Evolutionary conservation across 75 land plant genomes (phyloP), one percentile per base, ranked within the genome.

Genomic region (Adiantum capillusveneris): DNA sequence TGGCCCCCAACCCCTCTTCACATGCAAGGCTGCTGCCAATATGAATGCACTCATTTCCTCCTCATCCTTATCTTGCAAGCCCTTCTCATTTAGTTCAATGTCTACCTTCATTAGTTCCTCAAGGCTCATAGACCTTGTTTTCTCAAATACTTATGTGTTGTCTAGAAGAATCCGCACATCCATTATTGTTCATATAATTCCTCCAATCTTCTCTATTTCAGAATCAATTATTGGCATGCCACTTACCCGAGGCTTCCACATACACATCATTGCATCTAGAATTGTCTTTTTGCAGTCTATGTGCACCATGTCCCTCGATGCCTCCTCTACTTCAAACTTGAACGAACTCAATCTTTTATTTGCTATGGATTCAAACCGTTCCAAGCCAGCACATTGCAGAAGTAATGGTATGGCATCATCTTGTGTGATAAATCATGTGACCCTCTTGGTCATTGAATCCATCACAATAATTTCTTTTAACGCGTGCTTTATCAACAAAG

Each of bases 351-450:
- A 51, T 30, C 67, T 16, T 49, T 55, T 78, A 27, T 75, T 64
- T 41, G 79, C 82, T 30, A 81, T 78, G 31, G 37, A 28, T 44
- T 84, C 85, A 71, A 84, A 84, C 88, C 88, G 81, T 6, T 59
- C 65, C 56, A 84, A 52, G 43, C 88, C 88, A 60, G 71, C 72
- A 39, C 79, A 81, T 60, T 75, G 76, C 28, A 81, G 81, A 31
- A 81, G 75, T 42, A 75, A 20, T 37, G 75, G 73, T 27, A 84
- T 57, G 7, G 77, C 85, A 70, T 69, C 76, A 60, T 69, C 65
- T 85, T 81, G 75, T 11, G 85, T 81, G 60, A 81, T 59, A 30
- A 77, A 84, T 30, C 86, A 84, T 70, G 37, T 68, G 18, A 80
- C 75, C 11, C 25, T 1, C 30, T 58, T 25, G 16, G 68, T 51